phyloP scores from a whole-genome alignment of 495 filamentous ascomycete species.

The Parathielavia appendiculata region DNA sequence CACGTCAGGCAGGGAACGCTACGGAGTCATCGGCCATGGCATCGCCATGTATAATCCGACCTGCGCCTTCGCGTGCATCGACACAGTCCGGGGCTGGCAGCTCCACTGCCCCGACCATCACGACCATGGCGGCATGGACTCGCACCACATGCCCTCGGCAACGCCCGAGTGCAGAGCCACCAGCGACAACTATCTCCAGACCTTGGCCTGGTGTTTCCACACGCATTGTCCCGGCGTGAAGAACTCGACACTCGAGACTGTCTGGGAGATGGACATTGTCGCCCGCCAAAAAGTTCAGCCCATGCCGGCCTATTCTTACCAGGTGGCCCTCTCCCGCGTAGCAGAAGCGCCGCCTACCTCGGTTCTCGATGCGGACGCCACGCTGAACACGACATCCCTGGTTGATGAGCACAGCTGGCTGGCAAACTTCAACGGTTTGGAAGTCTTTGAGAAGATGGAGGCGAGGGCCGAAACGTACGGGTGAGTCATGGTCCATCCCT shows the following conservation, averaged over 20 bases:
- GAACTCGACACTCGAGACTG: background rate
- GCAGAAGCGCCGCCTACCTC: background rate
- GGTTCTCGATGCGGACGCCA: background rate
- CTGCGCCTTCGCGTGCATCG: background rate
- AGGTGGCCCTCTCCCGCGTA: background rate
- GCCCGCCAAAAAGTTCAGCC: background rate
- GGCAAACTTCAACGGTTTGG: background rate
- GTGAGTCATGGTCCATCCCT: background rate
- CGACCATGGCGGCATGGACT: background rate
- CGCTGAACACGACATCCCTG: background rate
- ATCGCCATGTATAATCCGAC: background rate
- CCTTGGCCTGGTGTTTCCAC: background rate
- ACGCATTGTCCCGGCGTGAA: background rate
- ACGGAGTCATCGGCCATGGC: background rate
- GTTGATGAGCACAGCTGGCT: background rate
- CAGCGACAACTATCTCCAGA: background rate
- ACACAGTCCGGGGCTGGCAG: background rate
- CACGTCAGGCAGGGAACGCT: background rate
- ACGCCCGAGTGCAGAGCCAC: background rate
- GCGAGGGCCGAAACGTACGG: background rate
- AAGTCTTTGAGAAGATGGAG: background rate
- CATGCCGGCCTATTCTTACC: background rate
- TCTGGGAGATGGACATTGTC: background rate
- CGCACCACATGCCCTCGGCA: background rate
- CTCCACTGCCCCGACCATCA: background rate